phyloP scores from a whole-genome alignment of 169 alveolate species.

The Babesia sp. region DNA sequence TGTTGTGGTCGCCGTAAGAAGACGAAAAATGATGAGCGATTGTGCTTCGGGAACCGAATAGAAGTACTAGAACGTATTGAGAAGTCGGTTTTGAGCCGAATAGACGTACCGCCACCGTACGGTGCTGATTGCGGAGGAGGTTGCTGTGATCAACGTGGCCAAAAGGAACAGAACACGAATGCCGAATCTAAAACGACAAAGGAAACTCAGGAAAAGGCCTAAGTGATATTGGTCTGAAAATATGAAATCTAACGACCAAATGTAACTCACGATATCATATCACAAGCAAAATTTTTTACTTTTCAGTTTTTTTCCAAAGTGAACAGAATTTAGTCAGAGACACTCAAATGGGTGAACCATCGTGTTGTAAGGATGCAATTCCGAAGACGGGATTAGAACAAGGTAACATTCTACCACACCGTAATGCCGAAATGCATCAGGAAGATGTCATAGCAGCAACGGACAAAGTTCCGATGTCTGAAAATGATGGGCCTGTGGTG shows the following conservation, averaged over 20 bases:
- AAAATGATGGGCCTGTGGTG: background rate
- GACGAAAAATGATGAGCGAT: background rate
- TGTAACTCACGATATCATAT: no score
- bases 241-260: no score
- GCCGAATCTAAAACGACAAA: no score
- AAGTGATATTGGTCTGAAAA: no score
- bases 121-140: background rate
- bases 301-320: no score
- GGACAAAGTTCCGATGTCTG: background rate
- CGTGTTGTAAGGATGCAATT: no score
- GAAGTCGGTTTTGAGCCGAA: background rate
- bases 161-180: no score
- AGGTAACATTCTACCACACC: background rate
- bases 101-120: background rate
- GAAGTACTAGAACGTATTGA: slow-evolving; percentile 23
- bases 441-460: background rate
- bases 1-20: background rate
- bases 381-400: no score
- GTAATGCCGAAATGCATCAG: background rate
- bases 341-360: no score
- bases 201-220: no score
- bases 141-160: background rate
- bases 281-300: no score
- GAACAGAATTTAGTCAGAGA: no score
- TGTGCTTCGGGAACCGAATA: slow-evolving; percentile 7